Evolutionary conservation across 2,329 filamentous ascomycete genomes (phyloP).

Genomic region (Epicoccum nigrum): DNA sequence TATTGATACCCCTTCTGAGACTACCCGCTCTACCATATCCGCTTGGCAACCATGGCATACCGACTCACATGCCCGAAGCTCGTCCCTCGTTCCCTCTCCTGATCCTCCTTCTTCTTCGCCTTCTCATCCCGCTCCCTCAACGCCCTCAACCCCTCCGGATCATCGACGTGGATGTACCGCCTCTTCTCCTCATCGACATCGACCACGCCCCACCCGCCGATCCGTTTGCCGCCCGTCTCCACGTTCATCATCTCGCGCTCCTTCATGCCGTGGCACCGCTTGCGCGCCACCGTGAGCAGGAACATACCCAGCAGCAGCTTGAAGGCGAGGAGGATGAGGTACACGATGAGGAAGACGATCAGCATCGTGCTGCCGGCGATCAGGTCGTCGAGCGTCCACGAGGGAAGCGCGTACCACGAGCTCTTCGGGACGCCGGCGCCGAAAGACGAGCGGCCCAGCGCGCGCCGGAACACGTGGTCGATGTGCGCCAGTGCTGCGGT

Average conservation of each 20-base stretch:
- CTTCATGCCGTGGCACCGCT: conserved; percentile 83
- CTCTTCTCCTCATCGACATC: conserved; percentile 89
- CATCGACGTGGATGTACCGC: conserved; percentile 85
- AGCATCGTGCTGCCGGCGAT: conserved; percentile 83
- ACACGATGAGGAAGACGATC: conserved; percentile 82
- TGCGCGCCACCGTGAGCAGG: conserved; percentile 78
- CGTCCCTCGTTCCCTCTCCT: conserved; percentile 56
- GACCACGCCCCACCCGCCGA: conserved; percentile 82
- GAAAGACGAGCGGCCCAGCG: conserved; percentile 76
- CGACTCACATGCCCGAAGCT: conserved; percentile 72
- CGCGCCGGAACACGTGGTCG: conserved; percentile 76
- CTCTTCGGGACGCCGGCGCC: conserved; percentile 41
- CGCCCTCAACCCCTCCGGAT: conserved; percentile 70
- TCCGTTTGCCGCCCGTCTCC: conserved; percentile 73
- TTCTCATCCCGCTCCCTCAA: conserved; percentile 67
- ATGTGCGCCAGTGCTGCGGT: conserved; percentile 79
- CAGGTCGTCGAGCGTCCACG: conserved; percentile 71
- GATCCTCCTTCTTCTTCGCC: conserved; percentile 64
- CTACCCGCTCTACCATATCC: conserved; percentile 75
- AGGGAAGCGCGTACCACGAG: conserved; percentile 34
- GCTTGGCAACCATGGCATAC: conserved; percentile 95
- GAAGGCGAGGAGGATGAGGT: conserved; percentile 78
- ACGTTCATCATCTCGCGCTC: conserved; percentile 61
- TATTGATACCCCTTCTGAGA: not conserved
- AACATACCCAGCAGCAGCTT: conserved; percentile 90